These are phyloP conservation scores for Brassica carinata DNA, from an alignment of 345 rosid genomes.

Conservation along the genomic window DNA sequence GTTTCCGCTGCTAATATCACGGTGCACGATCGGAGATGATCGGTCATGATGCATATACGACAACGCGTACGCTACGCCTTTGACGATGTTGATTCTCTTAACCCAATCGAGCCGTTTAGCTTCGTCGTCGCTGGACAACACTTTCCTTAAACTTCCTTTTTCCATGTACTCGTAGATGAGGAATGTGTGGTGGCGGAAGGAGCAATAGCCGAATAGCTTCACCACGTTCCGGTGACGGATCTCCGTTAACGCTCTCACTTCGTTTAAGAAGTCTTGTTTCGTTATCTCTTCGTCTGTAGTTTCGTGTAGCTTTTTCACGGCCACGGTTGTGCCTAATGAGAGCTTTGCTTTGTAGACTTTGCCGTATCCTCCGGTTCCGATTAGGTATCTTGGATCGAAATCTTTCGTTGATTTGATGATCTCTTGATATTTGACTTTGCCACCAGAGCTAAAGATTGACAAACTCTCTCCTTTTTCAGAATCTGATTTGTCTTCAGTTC, in stretches of 20 bases:
- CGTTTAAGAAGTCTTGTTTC: constrained; percentile 34
- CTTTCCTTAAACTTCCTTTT: constrained; percentile 38
- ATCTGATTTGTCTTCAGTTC: not conserved
- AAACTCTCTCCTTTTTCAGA: constrained; percentile 13
- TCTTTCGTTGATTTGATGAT: constrained; percentile 38
- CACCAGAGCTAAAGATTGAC: constrained; percentile 16
- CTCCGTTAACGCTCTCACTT: constrained; percentile 35
- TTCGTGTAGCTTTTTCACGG: constrained; percentile 41
- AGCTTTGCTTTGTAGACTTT: constrained; percentile 44
- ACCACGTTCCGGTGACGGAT: constrained; percentile 46
- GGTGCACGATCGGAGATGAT: constrained; percentile 36
- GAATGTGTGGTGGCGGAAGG: constrained; percentile 24
- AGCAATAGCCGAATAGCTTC: constrained; percentile 44
- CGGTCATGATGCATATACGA: constrained; percentile 51
- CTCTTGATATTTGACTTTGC: constrained; percentile 36
- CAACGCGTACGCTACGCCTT: constrained; percentile 39
- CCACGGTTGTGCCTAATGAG: not conserved
- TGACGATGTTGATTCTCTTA: not conserved
- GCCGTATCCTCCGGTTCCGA: constrained; percentile 34
- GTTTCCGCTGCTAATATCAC: constrained; percentile 44
- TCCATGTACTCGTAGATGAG: constrained; percentile 38
- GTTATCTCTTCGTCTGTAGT: not conserved
- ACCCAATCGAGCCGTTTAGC: constrained; percentile 36
- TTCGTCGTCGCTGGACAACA: constrained; percentile 6
- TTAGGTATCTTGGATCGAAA: constrained; percentile 28